phyloP scores from a whole-genome alignment of 2,329 filamentous ascomycete species.

The Botrytis paeoniae region DNA sequence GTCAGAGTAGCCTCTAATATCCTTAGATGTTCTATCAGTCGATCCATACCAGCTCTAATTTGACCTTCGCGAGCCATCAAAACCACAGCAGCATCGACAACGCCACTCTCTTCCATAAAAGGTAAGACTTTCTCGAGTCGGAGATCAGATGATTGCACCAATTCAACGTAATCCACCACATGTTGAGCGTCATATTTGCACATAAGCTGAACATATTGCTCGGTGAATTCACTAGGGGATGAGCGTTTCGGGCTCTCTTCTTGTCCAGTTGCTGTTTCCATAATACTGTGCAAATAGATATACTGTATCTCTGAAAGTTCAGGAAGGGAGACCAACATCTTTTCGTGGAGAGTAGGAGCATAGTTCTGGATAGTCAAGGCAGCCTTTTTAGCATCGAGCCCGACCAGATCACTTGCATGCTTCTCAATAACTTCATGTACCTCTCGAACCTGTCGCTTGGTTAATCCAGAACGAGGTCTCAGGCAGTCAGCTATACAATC shows the following conservation, averaged over 20 bases:
- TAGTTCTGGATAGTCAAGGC: slow-evolving; percentile 56
- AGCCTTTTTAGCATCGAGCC: slow-evolving; percentile 54
- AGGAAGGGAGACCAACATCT: slow-evolving; percentile 52
- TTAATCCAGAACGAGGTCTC: slow-evolving; percentile 59
- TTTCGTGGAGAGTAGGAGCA: slow-evolving; percentile 53
- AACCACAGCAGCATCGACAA: slow-evolving; percentile 88
- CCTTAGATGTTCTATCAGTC: slow-evolving; percentile 75
- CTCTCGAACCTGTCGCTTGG: slow-evolving; percentile 67
- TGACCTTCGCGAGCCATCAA: slow-evolving; percentile 88
- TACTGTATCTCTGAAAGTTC: slow-evolving; percentile 58
- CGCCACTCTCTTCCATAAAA: slow-evolving; percentile 82
- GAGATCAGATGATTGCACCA: slow-evolving; percentile 73
- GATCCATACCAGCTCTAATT: slow-evolving; percentile 76
- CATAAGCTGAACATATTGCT: slow-evolving; percentile 87
- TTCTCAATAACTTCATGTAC: slow-evolving; percentile 60
- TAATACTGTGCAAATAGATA: slow-evolving; percentile 63
- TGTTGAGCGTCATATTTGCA: slow-evolving; percentile 79
- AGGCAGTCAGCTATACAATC: slow-evolving; percentile 75
- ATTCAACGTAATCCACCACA: slow-evolving; percentile 80
- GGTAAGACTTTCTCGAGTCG: slow-evolving; percentile 78
- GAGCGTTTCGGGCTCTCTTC: slow-evolving; percentile 39
- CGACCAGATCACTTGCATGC: slow-evolving; percentile 55
- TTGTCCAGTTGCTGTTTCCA: slow-evolving; percentile 57
- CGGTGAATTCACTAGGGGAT: slow-evolving; percentile 62
- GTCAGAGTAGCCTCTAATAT: slow-evolving; percentile 76